Evolutionary conservation across 1,139 yeast genomes (phyloP).

Genomic region (Nakaseomyces glabratus): DNA sequence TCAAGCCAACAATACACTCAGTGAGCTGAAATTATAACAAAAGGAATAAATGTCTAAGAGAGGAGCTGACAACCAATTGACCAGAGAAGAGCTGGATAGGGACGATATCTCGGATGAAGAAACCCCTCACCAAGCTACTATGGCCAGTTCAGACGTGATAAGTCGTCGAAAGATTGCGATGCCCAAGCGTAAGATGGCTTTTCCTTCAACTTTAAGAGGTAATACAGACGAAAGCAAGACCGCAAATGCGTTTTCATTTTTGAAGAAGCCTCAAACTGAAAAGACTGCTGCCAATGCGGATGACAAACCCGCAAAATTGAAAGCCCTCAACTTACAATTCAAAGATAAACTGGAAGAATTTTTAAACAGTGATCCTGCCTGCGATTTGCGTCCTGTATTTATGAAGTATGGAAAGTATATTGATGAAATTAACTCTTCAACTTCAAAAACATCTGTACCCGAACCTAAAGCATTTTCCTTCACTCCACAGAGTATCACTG

Average conservation of each 20-base stretch:
- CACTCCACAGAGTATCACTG: slow-evolving; percentile 1
- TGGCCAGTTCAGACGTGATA: slow-evolving; percentile 56
- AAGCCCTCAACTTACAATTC: slow-evolving; percentile 64
- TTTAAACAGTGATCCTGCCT: slow-evolving; percentile 41
- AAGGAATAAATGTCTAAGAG: slow-evolving; percentile 48
- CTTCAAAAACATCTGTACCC: slow-evolving; percentile 1
- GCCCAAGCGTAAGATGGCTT: slow-evolving; percentile 38
- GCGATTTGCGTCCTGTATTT: slow-evolving; percentile 49
- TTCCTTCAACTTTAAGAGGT: slow-evolving; percentile 7
- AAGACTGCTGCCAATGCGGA: slow-evolving; percentile 2
- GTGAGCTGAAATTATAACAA: not conserved
- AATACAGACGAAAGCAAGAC: slow-evolving; percentile 13
- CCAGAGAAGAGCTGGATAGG: slow-evolving; percentile 36
- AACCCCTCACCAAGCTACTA: slow-evolving; percentile 26
- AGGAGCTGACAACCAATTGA: slow-evolving; percentile 51
- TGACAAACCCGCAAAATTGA: slow-evolving; percentile 35
- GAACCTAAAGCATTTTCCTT: slow-evolving; percentile 1
- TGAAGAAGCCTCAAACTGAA: slow-evolving; percentile 9
- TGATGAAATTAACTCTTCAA: slow-evolving; percentile 10
- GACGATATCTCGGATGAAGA: slow-evolving; percentile 33
- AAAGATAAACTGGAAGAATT: slow-evolving; percentile 41
- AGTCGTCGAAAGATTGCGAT: slow-evolving; percentile 59
- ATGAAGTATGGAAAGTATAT: slow-evolving; percentile 50
- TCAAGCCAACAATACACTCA: too few species aligned
- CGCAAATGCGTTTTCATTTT: slow-evolving; percentile 17